Evolutionary conservation across 2,329 filamentous ascomycete species (phyloP).

Genomic region (Colletotrichum sp.): DNA sequence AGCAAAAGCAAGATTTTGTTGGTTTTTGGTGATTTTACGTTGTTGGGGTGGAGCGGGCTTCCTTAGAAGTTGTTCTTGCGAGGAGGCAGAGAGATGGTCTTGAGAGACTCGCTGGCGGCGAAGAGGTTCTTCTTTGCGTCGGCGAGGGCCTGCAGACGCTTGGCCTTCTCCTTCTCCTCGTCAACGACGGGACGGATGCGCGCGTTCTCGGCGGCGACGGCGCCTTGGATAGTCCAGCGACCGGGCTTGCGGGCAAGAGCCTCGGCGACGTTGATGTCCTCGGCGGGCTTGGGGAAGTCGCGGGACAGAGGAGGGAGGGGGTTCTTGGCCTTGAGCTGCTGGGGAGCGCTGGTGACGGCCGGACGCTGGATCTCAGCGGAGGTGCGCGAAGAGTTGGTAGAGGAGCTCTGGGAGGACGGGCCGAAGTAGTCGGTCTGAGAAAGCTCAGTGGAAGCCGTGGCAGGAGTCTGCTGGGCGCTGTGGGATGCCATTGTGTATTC

Average conservation of each 20-base stretch:
- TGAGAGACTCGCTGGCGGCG: conserved; percentile 33
- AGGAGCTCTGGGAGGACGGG: neutral
- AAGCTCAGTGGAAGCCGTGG: conserved; percentile 11
- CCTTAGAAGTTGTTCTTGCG: conserved; percentile 2
- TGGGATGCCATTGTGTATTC: conserved; percentile 11
- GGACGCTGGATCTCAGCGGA: conserved; percentile 2
- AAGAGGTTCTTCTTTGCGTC: conserved; percentile 53
- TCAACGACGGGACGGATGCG: conserved; percentile 29
- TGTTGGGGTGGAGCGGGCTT: neutral
- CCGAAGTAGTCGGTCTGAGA: conserved; percentile 13
- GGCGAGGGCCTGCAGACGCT: conserved; percentile 45
- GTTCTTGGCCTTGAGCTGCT: conserved; percentile 26
- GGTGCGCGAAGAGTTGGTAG: conserved; percentile 15
- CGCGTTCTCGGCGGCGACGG: conserved; percentile 32
- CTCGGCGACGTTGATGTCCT: conserved; percentile 45
- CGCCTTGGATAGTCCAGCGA: conserved; percentile 43
- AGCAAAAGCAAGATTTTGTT: neutral
- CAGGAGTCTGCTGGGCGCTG: neutral
- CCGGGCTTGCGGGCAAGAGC: conserved; percentile 48
- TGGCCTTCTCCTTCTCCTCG: conserved; percentile 34
- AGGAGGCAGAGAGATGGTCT: neutral
- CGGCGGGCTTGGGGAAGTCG: conserved; percentile 43
- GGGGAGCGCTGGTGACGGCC: neutral
- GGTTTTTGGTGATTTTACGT: neutral
- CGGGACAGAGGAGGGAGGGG: conserved; percentile 39